Base-by-base conservation (phyloP, 2,329 filamentous ascomycete genomes). In the Fusarium sp. region DNA sequence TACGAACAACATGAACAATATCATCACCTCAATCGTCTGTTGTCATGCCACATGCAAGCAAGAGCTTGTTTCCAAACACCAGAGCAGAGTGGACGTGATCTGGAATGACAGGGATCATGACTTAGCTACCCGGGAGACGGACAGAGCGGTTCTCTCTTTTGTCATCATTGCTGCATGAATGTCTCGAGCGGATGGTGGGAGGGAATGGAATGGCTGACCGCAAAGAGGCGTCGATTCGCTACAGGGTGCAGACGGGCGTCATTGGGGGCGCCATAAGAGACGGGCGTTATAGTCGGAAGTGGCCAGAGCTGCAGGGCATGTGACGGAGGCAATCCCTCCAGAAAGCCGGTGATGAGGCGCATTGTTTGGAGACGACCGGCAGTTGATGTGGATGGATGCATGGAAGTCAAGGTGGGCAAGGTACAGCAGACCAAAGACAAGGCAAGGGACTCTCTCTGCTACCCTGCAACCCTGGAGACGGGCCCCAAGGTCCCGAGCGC, bases 381-480 rank as follows among this genome's bases (percentile, higher is more conserved):
- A 78, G 66, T 77, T 77, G 67, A 60, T 61, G 65, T 69, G 69
- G 67, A 65, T 74, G 70, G 62, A 71, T 60, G 47, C 47, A 52
- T 52, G 47, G 45, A 50, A 50, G 25, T 31, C 22, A 65, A 47
- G 25, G 27, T 45, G 42, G 18, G 33, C 45, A 50, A 54, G 60
- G 40, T 22, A 42, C 20, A 42, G 20, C 40, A 42, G n/a, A 42
- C 40, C 40, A 42, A 42, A 22, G 40, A 20, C 40, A 38, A 70
- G 54, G 31, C 14, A 25, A 58, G 33, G 20, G 54, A 58, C 6
- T 35, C 27, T 52, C 50, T 62, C 60, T 69, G 66, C 62, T 75
- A 66, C 52, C 69, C 67, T 66, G 50, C 63, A 71, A 52, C 40
- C 61, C 60, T 66, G 54, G 67, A 69, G 63, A 65, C 63, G 63